Conservation (phyloP, 305 asterid genomes). For the Fraxinus ornus region DNA sequence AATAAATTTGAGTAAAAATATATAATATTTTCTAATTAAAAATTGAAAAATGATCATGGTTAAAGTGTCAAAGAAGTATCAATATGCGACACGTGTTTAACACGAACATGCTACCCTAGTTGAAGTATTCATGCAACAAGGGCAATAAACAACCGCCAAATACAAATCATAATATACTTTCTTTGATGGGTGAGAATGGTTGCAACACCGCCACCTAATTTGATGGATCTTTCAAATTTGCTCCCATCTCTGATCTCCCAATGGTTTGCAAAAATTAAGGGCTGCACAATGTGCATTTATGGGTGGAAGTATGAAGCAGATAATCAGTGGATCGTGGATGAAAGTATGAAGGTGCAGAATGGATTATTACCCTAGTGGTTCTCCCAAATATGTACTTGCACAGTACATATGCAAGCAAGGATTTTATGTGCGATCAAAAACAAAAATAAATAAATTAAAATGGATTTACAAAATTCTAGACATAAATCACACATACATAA, state of each 20-base stretch:
- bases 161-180: neutral
- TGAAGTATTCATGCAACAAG: neutral
- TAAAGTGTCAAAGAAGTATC: neutral
- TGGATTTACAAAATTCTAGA: neutral
- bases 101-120: neutral
- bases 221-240: neutral
- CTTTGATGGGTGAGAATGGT: neutral
- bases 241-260: neutral
- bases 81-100: neutral
- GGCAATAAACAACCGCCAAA: neutral
- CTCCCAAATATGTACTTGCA: slow-evolving; percentile 9
- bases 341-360: neutral
- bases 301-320: neutral
- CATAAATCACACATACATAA: neutral
- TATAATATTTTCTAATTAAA: neutral
- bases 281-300: neutral
- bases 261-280: neutral
- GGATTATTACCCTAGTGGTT: neutral
- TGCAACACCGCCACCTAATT: neutral
- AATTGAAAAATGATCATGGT: neutral
- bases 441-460: neutral
- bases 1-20: neutral
- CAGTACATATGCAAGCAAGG: slow-evolving; percentile 23
- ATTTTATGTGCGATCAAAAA: neutral
- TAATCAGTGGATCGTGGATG: neutral